phyloP scores from a whole-genome alignment of 2,329 filamentous ascomycete genomes.

The Scedosporium boydii region DNA sequence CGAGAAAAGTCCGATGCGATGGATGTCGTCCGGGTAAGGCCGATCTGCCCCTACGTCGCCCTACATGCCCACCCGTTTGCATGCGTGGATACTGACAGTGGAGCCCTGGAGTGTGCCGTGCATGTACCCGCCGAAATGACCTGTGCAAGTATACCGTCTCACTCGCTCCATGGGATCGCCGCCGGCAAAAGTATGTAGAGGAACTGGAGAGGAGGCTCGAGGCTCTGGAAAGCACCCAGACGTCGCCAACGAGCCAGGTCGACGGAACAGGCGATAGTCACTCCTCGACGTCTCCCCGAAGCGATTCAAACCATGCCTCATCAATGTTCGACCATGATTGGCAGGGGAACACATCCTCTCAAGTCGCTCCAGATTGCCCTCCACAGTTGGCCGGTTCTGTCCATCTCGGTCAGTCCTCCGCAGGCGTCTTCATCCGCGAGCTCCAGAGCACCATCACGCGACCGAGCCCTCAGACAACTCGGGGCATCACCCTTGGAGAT shows the following conservation, averaged over 20 bases:
- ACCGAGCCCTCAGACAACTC: background rate
- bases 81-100: background rate
- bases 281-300: background rate
- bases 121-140: background rate
- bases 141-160: constrained; percentile 1
- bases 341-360: background rate
- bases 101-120: background rate
- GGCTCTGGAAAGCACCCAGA: background rate
- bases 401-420: constrained; percentile 1
- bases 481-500: background rate
- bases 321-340: background rate
- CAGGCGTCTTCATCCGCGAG: background rate
- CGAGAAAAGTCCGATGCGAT: background rate
- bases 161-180: background rate
- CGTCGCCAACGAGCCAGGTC: background rate
- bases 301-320: background rate
- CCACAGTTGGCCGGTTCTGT: background rate
- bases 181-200: background rate
- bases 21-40: background rate
- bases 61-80: background rate
- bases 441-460: background rate
- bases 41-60: background rate
- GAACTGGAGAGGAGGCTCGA: background rate
- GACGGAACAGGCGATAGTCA: background rate
- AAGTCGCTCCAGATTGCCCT: background rate